A percentile compares a stretch with the other conserved stretches of the same genome.
Evolutionary conservation across 163 green algal species (phyloP).

Genomic region (Prototheca cutis): DNA sequence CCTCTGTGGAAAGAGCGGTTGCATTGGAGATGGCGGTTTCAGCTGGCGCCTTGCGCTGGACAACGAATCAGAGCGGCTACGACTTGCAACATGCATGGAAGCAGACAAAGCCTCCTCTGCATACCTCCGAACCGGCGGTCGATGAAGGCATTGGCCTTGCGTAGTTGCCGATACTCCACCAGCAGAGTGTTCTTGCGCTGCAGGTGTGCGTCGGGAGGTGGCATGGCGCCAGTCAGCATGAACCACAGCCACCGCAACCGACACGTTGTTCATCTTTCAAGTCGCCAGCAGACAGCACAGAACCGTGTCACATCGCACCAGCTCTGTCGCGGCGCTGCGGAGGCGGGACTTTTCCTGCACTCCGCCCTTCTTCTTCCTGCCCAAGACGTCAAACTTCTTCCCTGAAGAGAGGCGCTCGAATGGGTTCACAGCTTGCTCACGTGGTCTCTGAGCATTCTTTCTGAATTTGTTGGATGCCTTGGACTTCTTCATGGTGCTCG

Average conservation of each 20-base stretch:
- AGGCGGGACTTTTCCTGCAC: constrained; percentile 3
- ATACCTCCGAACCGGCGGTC: constrained; percentile 79
- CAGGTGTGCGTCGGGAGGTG: no score
- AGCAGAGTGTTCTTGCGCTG: constrained; percentile 83
- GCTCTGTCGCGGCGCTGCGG: constrained; percentile 35
- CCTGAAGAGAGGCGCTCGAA: constrained; percentile 57
- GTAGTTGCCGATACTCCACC: constrained; percentile 77
- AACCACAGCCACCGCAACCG: not conserved
- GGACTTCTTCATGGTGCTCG: no score
- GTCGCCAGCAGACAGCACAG: no score
- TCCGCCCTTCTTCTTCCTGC: constrained; percentile 41
- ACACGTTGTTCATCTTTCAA: no score
- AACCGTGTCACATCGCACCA: no score
- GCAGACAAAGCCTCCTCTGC: not conserved
- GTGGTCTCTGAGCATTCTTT: no score
- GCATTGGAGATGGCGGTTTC: no score
- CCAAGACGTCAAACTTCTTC: constrained; percentile 65
- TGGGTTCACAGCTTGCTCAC: no score
- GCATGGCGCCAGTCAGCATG: no score
- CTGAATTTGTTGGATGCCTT: no score
- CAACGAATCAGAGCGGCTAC: no score
- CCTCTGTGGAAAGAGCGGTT: constrained; percentile 43
- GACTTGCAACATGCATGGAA: not conserved
- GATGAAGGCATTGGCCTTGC: constrained; percentile 79
- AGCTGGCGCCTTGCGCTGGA: no score